Conservation (phyloP, 2,329 filamentous ascomycete genomes). For the Pseudopithomyces chartarum region DNA sequence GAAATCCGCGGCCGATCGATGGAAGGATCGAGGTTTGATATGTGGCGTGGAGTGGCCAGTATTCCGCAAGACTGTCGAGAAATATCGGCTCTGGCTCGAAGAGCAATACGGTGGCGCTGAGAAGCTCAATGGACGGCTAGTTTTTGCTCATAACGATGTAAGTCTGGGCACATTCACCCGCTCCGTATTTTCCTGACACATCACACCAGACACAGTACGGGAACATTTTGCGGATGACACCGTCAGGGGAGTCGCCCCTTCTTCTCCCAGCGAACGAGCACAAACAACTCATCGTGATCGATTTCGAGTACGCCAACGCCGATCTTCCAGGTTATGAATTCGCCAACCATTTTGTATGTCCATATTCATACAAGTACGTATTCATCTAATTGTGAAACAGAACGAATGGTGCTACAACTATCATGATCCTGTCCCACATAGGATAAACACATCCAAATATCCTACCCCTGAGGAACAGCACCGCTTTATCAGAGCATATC, state of each 20-base stretch:
- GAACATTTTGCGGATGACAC: conserved; percentile 84
- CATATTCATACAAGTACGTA: background rate
- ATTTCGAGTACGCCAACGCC: conserved; percentile 95
- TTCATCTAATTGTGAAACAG: conserved; percentile 37
- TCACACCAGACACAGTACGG: conserved; percentile 88
- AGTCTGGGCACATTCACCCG: conserved; percentile 38
- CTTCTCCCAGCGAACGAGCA: conserved; percentile 90
- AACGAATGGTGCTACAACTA: conserved; percentile 99
- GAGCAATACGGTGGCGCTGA: conserved; percentile 70
- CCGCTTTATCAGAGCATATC: conserved; percentile 84
- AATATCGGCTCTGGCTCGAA: conserved; percentile 77
- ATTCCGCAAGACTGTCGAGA: conserved; percentile 76
- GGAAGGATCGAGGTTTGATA: conserved; percentile 75
- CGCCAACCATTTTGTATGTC: conserved; percentile 86
- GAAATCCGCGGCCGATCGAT: conserved; percentile 54
- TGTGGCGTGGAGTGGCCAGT: conserved; percentile 82
- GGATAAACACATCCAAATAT: conserved; percentile 72
- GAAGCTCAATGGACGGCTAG: conserved; percentile 73
- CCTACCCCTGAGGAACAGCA: conserved; percentile 80
- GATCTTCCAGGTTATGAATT: conserved; percentile 89
- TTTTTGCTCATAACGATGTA: conserved; percentile 98
- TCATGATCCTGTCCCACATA: conserved; percentile 72
- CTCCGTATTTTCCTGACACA: conserved; percentile 12
- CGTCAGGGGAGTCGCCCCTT: conserved; percentile 76
- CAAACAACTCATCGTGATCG: conserved; percentile 95